Evolutionary conservation across 306 rosid genomes (phyloP), one percentile per base, ranked within the genome.

Genomic region (Trichosanthes cucumerina): DNA sequence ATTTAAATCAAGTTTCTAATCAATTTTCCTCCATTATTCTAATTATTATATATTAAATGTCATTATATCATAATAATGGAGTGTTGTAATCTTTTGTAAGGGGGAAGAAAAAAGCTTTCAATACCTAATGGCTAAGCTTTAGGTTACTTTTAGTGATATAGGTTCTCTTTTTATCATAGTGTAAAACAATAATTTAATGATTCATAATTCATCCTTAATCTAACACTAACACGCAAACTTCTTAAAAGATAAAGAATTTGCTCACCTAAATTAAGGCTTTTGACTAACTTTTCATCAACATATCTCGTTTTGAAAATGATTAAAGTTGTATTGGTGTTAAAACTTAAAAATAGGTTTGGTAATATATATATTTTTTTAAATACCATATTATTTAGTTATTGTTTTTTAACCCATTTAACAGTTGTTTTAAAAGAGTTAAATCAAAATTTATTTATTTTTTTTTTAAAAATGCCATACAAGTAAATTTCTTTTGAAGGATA

Each of bases 1-100:
- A 75, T 24, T 66, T 75, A 69, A 69, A 28, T 13, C 34, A 65
- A 71, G 53, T n/a, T 75, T 80, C 82, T 58, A 49, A 41, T 59
- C 57, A 68, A 58, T 59, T 78, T 60, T 78, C 49, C 44, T 82
- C 26, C 31, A 49, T 74, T 18, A 28, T 65, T 38, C 53, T 6
- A 31, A 65, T 34, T 65, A 65, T 34, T 65, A 65, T 65, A 18
- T 36, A 65, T 31, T 63, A 31, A 33, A 15, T 63, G 39, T 41
- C 47, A 31, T 66, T 56, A 57, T 71, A 31, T 57, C 26, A 54
- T 28, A 34, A 23, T 21, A 68, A 57, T 47, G 23, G 70, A 28
- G 23, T 5, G 53, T 54, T 56, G 33, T 77, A n/a, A 31, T 33
- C 34, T 36, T 71, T 34, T 46, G 62, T 14, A 24, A 50, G 58